phyloP scores from a whole-genome alignment of 257 asterid species.

The Oldenlandia corymbosa region DNA sequence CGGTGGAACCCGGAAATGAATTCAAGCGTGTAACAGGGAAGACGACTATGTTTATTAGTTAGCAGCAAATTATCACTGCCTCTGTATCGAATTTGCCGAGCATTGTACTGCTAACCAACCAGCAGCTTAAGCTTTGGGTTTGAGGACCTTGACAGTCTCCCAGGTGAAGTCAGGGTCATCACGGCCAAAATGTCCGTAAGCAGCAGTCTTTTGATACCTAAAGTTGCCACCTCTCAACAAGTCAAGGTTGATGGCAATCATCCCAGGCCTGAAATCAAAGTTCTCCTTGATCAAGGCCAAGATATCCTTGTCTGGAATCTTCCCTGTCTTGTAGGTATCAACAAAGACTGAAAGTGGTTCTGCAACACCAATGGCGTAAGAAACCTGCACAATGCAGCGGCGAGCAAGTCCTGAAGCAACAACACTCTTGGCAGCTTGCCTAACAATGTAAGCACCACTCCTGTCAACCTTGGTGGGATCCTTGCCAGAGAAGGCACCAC shows the following conservation, averaged over 20 bases:
- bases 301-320: conserved; percentile 75
- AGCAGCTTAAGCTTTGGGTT: conserved; percentile 67
- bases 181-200: conserved; percentile 91
- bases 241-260: conserved; percentile 85
- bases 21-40: conserved; percentile 7
- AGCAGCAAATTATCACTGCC: conserved; percentile 16
- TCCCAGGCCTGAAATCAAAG: conserved; percentile 92
- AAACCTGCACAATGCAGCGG: conserved; percentile 81
- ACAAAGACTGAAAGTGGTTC: conserved; percentile 88
- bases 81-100: conserved; percentile 9
- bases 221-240: conserved; percentile 71
- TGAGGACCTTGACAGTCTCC: conserved; percentile 80
- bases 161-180: conserved; percentile 80
- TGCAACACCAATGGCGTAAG: conserved; percentile 85
- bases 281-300: conserved; percentile 63
- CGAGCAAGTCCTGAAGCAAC: conserved; percentile 88
- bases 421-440: conserved; percentile 94
- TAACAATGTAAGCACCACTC: conserved; percentile 81
- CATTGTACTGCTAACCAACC: conserved; percentile 7
- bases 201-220: conserved; percentile 92
- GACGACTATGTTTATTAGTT: conserved; percentile 26
- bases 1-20: conserved; percentile 16
- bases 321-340: conserved; percentile 77
- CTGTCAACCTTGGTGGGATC: conserved; percentile 93
- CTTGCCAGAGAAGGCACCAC: conserved; percentile 90